phyloP scores from a whole-genome alignment of 495 filamentous ascomycete genomes.

The Neurospora sp. region DNA sequence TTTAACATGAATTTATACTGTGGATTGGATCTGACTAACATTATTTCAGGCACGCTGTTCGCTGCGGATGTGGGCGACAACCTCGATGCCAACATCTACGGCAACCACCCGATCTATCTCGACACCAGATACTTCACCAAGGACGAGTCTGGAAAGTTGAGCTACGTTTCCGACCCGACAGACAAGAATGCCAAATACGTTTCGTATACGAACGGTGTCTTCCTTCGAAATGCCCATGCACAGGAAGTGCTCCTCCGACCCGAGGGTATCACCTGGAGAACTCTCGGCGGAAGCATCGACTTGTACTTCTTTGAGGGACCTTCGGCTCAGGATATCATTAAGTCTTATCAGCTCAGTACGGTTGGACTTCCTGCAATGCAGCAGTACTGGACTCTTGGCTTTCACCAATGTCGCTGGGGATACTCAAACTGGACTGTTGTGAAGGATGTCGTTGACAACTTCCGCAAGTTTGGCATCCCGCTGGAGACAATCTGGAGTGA shows the following conservation, averaged over 20 bases:
- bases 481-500: slow-evolving; percentile 69
- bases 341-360: slow-evolving; percentile 59
- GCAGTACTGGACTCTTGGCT: slow-evolving; percentile 82
- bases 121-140: slow-evolving; percentile 64
- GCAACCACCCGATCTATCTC: slow-evolving; percentile 72
- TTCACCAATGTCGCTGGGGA: slow-evolving; percentile 78
- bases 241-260: slow-evolving; percentile 62
- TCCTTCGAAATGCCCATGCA: slow-evolving; percentile 67
- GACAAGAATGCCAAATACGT: slow-evolving; percentile 47
- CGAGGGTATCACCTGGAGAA: slow-evolving; percentile 65
- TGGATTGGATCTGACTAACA: neutral
- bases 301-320: slow-evolving; percentile 76
- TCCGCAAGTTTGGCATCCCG: slow-evolving; percentile 61
- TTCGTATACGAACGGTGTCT: slow-evolving; percentile 71
- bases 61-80: slow-evolving; percentile 59
- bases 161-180: slow-evolving; percentile 43
- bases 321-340: slow-evolving; percentile 56
- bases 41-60: slow-evolving; percentile 47
- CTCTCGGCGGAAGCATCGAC: slow-evolving; percentile 70
- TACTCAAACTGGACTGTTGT: slow-evolving; percentile 67
- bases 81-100: slow-evolving; percentile 67
- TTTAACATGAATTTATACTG: neutral
- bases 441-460: slow-evolving; percentile 69
- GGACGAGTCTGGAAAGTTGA: slow-evolving; percentile 39
- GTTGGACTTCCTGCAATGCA: slow-evolving; percentile 71